These are phyloP conservation scores for Ambrosia hybrid DNA, from an alignment of 140 eudicot species.

Conservation along the genomic window DNA sequence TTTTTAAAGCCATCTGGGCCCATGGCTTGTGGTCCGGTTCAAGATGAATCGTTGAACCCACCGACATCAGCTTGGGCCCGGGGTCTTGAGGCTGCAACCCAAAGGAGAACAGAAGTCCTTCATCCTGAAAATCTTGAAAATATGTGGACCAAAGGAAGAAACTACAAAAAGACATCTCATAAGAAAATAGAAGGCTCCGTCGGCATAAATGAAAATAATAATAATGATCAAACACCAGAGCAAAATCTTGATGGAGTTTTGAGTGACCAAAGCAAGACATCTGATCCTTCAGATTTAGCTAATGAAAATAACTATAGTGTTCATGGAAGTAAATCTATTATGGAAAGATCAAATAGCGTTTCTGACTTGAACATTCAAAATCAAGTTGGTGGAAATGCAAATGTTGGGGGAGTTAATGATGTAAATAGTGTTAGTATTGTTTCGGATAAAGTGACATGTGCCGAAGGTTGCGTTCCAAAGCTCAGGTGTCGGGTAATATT, in stretches of 20 bases:
- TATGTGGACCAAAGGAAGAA: constrained; percentile 98
- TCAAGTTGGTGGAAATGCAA: constrained; percentile 53
- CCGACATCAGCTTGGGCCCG: constrained; percentile 89
- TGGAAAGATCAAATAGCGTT: constrained; percentile 63
- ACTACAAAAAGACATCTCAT: constrained; percentile 68
- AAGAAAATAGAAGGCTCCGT: constrained; percentile 36
- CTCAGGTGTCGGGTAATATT: constrained; percentile 83
- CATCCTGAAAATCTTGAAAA: constrained; percentile 98
- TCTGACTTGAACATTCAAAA: constrained; percentile 36
- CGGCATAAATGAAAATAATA: constrained; percentile 22
- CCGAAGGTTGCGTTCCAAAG: constrained; percentile 61
- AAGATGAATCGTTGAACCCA: constrained; percentile 45
- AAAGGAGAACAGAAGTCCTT: constrained; percentile 95
- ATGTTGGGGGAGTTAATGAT: constrained; percentile 26
- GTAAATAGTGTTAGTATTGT: constrained; percentile 20
- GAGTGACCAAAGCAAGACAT: constrained; percentile 34
- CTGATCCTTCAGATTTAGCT: constrained; percentile 26
- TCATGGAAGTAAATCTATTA: constrained; percentile 24
- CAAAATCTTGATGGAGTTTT: constrained; percentile 29
- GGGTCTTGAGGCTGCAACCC: constrained; percentile 86
- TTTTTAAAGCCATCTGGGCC: constrained; percentile 40
- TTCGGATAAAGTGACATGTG: constrained; percentile 45
- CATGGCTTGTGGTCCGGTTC: constrained; percentile 26
- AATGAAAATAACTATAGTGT: constrained; percentile 19
- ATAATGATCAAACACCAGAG: constrained; percentile 18